These are phyloP conservation scores for Ogataea glucozyma DNA, from an alignment of 805 yeast genomes.

Conservation along the genomic window DNA sequence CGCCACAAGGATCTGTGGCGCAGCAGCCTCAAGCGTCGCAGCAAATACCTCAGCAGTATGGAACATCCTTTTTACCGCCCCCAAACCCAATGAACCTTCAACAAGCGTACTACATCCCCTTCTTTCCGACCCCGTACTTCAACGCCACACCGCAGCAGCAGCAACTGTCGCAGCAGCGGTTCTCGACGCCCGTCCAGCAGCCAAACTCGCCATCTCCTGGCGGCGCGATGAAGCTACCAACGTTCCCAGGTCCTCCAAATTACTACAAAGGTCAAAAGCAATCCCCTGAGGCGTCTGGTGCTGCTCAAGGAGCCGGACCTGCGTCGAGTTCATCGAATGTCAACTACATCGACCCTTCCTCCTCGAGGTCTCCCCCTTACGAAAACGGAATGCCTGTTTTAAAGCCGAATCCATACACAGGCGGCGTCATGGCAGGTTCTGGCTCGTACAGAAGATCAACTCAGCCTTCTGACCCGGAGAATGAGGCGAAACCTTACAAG, in stretches of 20 bases:
- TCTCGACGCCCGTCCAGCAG: slow-evolving; percentile 18
- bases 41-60: slow-evolving; percentile 23
- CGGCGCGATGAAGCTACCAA: slow-evolving; percentile 17
- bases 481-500: slow-evolving; percentile 35
- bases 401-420: slow-evolving; percentile 21
- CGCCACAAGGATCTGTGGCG: neutral
- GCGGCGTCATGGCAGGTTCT: slow-evolving; percentile 8
- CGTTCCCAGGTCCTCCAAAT: slow-evolving; percentile 17
- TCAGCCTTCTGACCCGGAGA: slow-evolving; percentile 23
- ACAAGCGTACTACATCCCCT: slow-evolving; percentile 28
- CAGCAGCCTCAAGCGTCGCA: neutral
- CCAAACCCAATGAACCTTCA: slow-evolving; percentile 28
- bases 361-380: slow-evolving; percentile 10
- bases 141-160: slow-evolving; percentile 26
- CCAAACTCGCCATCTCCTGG: slow-evolving; percentile 12
- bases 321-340: too few species aligned
- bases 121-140: slow-evolving; percentile 25
- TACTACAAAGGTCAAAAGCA: slow-evolving; percentile 18
- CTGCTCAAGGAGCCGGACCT: too few species aligned
- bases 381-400: slow-evolving; percentile 16
- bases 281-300: too few species aligned
- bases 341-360: slow-evolving; percentile 13
- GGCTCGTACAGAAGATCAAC: slow-evolving; percentile 17
- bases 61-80: slow-evolving; percentile 28
- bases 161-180: slow-evolving; percentile 26